phyloP scores from a whole-genome alignment of 129 eudicot genomes.

The Logfia minima region DNA sequence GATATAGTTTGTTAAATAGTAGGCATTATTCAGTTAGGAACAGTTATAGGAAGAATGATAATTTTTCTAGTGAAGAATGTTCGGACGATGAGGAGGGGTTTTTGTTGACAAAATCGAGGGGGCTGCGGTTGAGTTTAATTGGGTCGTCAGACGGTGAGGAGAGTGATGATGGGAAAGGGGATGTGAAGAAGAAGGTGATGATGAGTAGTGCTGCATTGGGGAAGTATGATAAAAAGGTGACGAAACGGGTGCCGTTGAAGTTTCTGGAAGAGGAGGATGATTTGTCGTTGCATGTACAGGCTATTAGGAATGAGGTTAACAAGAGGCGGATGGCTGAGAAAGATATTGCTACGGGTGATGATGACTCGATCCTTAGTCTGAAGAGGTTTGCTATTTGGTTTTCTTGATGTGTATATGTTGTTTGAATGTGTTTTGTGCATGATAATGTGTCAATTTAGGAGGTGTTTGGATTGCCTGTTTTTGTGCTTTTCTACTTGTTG shows the following conservation, averaged over 20 bases:
- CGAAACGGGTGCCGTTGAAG: slow-evolving; percentile 55
- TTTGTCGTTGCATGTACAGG: slow-evolving; percentile 53
- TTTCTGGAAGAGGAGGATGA: slow-evolving; percentile 61
- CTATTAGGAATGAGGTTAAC: slow-evolving; percentile 58
- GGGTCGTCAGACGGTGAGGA: slow-evolving; percentile 35
- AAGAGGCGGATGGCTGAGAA: slow-evolving; percentile 43
- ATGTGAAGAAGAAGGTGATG: slow-evolving; percentile 36
- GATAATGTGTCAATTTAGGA: not conserved
- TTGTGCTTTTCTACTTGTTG: not conserved
- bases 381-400: slow-evolving; percentile 46
- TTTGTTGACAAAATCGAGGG: slow-evolving; percentile 24
- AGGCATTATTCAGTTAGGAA: slow-evolving; percentile 53
- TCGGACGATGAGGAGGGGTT: slow-evolving; percentile 38
- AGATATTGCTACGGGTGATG: slow-evolving; percentile 28
- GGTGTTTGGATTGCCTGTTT: not conserved
- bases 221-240: slow-evolving; percentile 63
- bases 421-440: not conserved
- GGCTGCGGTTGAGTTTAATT: slow-evolving; percentile 39
- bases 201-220: slow-evolving; percentile 73
- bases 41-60: slow-evolving; percentile 41
- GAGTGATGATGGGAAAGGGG: slow-evolving; percentile 22
- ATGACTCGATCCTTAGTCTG: slow-evolving; percentile 59
- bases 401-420: slow-evolving; percentile 8
- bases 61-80: slow-evolving; percentile 44
- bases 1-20: slow-evolving; percentile 23